Evolutionary conservation across 176 grass and related monocot genomes (phyloP).

Genomic region (Areca catechu): DNA sequence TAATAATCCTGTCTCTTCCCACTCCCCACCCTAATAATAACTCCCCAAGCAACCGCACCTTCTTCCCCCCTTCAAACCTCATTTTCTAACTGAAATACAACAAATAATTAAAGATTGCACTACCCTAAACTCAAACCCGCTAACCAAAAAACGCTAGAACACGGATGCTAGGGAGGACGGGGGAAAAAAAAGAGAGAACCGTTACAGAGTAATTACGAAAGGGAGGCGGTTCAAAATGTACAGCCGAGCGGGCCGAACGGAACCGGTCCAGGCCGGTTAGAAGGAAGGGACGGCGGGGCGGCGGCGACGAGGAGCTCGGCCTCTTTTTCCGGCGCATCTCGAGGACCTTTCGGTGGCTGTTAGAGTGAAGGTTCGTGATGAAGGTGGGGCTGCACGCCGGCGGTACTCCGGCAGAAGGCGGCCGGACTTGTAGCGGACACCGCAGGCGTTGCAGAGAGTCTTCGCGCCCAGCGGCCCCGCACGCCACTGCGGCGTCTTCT

Average conservation of each 20-base stretch:
- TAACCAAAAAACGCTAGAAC: no score
- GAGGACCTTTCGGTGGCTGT: conserved; percentile 91
- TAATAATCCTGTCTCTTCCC: no score
- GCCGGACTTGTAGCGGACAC: conserved; percentile 91
- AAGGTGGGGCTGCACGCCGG: conserved; percentile 88
- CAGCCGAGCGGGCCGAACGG: not conserved
- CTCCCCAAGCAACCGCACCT: no score
- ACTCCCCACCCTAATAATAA: no score
- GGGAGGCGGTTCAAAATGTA: not conserved
- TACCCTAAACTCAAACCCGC: no score
- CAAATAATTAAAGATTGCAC: no score
- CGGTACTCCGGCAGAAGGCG: conserved; percentile 91
- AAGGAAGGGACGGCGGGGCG: conserved; percentile 42
- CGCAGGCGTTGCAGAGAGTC: conserved; percentile 92
- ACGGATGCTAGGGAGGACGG: no score
- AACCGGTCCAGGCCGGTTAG: conserved; percentile 4
- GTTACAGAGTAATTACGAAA: not conserved
- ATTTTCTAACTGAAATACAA: no score
- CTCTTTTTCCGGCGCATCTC: conserved; percentile 96
- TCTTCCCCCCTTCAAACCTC: no score
- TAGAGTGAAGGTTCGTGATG: conserved; percentile 61
- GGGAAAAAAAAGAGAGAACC: no score
- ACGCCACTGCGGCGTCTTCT: conserved; percentile 96
- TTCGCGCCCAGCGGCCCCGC: conserved; percentile 77
- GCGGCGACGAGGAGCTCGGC: conserved; percentile 6